Base-by-base conservation (phyloP, 495 filamentous ascomycete genomes). In the Viridothelium virens region DNA sequence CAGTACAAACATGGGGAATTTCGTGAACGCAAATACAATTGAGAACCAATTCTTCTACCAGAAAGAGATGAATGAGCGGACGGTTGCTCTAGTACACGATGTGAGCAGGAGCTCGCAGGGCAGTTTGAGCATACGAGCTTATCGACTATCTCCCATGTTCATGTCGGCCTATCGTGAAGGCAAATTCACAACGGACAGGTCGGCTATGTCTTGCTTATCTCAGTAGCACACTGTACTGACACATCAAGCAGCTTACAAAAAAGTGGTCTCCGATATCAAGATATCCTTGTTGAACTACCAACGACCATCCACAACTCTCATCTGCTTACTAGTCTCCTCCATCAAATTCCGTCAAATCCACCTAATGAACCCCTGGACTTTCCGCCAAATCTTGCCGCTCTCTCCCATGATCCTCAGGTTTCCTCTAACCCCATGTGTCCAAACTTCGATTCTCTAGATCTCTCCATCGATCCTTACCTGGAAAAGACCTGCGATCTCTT, bases 41-140 rank as follows among this genome's bases (percentile, higher is more conserved):
- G 94, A 98, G 83, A 98, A 97, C 78, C 94, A 97, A 78, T 92
- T 87, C 78, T 89, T 90, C 79, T 97, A 96, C 80, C 94, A 98
- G 82, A 91, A 89, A 73, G 90, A 92, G 72, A 74, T 88, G 76
- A 97, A 97, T 74, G 92, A 96, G 76, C 82, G 86, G 74, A 96
- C 92, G 9, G 88, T 96, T n/a, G 92, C 92, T 36, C 81, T 98
- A 48, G 91, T 98, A 46, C 91, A 97, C 77, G 94, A 98, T 73
- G 90, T 95, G 62, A 91, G 90, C 83, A 85, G 92, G 69, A 97
- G 92, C 74, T 88, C 90, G 38, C 91, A 96, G 76, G 95, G 95
- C 16, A 89, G 88, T 70, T 79, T 98, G 68, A 95, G 88, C 75
- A 80, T 98, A 69, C 85, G 92, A 67, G 94, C 94, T 36, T 98